Evolutionary conservation across 2,329 filamentous ascomycete genomes (phyloP).

Genomic region (Claviceps citrina): DNA sequence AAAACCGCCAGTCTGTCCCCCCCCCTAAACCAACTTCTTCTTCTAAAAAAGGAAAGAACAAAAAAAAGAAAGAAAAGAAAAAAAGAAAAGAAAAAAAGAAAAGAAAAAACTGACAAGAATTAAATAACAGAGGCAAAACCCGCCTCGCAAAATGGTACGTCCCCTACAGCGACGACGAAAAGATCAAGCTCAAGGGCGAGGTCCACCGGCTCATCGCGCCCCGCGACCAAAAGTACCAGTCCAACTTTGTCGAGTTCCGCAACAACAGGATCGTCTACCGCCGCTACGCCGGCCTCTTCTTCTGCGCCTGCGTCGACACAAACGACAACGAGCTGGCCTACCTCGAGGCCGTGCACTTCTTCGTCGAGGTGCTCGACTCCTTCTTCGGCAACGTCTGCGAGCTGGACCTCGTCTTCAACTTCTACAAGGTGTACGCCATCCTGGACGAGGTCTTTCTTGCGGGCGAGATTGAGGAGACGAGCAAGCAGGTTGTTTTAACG

Average conservation of each 20-base stretch:
- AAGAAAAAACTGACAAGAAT: too few species aligned
- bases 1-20: background rate
- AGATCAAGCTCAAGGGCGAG: constrained; percentile 97
- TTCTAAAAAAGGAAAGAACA: too few species aligned
- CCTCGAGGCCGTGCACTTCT: constrained; percentile 96
- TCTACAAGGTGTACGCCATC: constrained; percentile 88
- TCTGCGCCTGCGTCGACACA: constrained; percentile 96
- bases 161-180: constrained; percentile 96
- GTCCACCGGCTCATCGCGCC: constrained; percentile 95
- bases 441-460: constrained; percentile 96
- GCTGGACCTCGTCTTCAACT: constrained; percentile 75
- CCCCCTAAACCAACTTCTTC: too few species aligned
- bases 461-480: constrained; percentile 96
- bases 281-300: constrained; percentile 93
- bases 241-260: constrained; percentile 95
- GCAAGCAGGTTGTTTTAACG: constrained; percentile 93
- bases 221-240: constrained; percentile 97
- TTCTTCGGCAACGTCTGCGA: constrained; percentile 99
- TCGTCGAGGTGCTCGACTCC: constrained; percentile 93
- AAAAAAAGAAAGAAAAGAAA: too few species aligned
- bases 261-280: constrained; percentile 96
- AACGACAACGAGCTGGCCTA: constrained; percentile 98
- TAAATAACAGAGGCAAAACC: constrained; percentile 87
- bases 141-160: constrained; percentile 98
- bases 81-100: too few species aligned